Base-by-base conservation (phyloP, 306 rosid species). In the Delonix regia region DNA sequence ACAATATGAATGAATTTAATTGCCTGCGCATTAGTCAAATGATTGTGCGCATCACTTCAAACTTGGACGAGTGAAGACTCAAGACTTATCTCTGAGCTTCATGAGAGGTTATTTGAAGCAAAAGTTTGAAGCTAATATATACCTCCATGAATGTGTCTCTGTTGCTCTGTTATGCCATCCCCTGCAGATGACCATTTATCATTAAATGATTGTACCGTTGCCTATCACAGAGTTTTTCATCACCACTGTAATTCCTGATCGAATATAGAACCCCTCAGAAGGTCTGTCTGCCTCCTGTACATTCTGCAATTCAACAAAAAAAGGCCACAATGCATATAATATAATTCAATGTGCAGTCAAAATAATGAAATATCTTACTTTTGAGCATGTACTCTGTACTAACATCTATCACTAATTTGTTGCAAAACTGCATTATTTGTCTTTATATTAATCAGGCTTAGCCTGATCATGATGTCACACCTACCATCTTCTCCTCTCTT, bases 251-350 rank as follows among this genome's bases (percentile, higher is more conserved):
- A 86, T 86, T 65, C 90, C 87, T 83, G 90, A 81, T 71, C 87
- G 86, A 75, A 86, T 83, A 48, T 81, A 86, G 61, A 83, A 64
- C 16, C 90, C 90, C 66, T 83, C 86, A 3, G 78, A 63, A 42
- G 86, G 63, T 60, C 86, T 81, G 25, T 83, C 87, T 49, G 84
- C 86, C 36, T 86, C 87, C 74, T 86, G 86, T 78, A 86, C 87
- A 77, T 81, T 84, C 90, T 86, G 85, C 82, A 22, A 12, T 76
- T 19, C 22, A 51, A 83, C 48, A 64, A 65, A 69, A 69, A 9
- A 19, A 71, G 25, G 34, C 3, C 22, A 28, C 41, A 24, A 3
- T 0, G 59, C 74, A 7, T 12, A 24, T 13, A 9, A 27, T 14
- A 16, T 51, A 42, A 80, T 69, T 73, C 45, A 49, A 19, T 8